Evolutionary conservation across 306 rosid genomes (phyloP).

Genomic region (Hippophae tibetana): DNA sequence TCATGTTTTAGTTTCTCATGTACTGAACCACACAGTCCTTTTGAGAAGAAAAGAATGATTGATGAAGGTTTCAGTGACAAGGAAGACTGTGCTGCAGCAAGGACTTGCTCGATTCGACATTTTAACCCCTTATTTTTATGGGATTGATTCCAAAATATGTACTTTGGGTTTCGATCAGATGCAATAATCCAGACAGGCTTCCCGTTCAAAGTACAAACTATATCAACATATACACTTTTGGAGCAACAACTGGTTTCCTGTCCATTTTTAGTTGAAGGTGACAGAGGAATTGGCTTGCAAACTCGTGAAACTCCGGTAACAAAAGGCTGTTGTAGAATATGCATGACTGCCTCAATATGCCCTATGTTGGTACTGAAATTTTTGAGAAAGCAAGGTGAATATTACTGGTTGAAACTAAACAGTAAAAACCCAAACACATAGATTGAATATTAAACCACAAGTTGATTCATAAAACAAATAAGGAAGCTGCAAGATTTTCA

Average conservation of each 20-base stretch:
- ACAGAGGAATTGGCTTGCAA: slow-evolving; percentile 62
- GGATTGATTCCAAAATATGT: slow-evolving; percentile 47
- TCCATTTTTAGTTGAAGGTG: slow-evolving; percentile 24
- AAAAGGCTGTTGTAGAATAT: slow-evolving; percentile 74
- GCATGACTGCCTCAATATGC: slow-evolving; percentile 71
- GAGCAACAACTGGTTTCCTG: slow-evolving; percentile 14
- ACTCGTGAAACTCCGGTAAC: slow-evolving; percentile 77
- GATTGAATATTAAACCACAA: background rate
- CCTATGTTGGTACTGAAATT: slow-evolving; percentile 66
- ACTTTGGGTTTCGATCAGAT: slow-evolving; percentile 72
- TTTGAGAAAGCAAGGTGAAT: background rate
- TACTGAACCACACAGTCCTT: slow-evolving; percentile 38
- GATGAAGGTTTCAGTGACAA: slow-evolving; percentile 66
- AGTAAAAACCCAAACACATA: background rate
- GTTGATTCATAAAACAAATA: background rate
- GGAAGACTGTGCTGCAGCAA: slow-evolving; percentile 44
- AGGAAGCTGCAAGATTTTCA: background rate
- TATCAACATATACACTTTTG: slow-evolving; percentile 51
- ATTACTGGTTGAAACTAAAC: background rate
- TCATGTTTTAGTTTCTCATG: slow-evolving; percentile 36
- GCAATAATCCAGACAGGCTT: slow-evolving; percentile 89
- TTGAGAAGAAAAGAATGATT: slow-evolving; percentile 64
- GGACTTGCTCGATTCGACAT: slow-evolving; percentile 47
- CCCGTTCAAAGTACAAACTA: slow-evolving; percentile 53
- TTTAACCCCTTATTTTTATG: slow-evolving; percentile 54